phyloP scores from a whole-genome alignment of 2,329 filamentous ascomycete genomes.

The Ophiostoma ips region DNA sequence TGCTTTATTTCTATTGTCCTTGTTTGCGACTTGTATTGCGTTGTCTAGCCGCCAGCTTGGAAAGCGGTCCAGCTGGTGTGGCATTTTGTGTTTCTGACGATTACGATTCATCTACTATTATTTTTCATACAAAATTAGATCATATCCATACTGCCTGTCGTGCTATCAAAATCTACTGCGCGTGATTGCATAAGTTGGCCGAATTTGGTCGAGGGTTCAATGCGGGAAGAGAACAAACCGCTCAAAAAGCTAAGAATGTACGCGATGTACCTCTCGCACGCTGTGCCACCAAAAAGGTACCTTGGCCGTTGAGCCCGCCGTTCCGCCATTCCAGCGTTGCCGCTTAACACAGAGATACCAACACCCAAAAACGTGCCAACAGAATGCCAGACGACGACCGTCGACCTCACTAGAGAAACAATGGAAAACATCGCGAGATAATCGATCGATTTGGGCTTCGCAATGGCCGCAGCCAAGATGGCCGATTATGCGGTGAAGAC shows the following conservation, averaged over 20 bases:
- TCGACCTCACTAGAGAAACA: too few species aligned
- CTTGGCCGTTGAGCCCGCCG: neutral
- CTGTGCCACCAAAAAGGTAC: neutral
- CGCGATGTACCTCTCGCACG: neutral
- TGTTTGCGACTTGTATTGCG: neutral
- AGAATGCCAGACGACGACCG: constrained; percentile 1
- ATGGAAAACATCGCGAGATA: neutral
- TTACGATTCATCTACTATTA: neutral
- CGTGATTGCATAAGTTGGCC: neutral
- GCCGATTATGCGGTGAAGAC: neutral
- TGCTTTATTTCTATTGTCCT: neutral
- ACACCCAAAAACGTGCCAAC: neutral
- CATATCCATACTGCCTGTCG: too few species aligned
- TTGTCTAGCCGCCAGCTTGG: neutral
- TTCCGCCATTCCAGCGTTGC: constrained; percentile 8
- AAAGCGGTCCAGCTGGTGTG: neutral
- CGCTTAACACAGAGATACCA: neutral
- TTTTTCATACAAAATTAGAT: neutral
- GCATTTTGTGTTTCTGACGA: neutral
- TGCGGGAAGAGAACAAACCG: too few species aligned
- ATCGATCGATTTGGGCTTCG: neutral
- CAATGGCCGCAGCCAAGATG: neutral
- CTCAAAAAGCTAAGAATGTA: neutral
- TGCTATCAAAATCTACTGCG: too few species aligned
- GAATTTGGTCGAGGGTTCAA: too few species aligned